Evolutionary conservation across 768 basidiomycete genomes (phyloP).

Genomic region (Boletus rubropictus): DNA sequence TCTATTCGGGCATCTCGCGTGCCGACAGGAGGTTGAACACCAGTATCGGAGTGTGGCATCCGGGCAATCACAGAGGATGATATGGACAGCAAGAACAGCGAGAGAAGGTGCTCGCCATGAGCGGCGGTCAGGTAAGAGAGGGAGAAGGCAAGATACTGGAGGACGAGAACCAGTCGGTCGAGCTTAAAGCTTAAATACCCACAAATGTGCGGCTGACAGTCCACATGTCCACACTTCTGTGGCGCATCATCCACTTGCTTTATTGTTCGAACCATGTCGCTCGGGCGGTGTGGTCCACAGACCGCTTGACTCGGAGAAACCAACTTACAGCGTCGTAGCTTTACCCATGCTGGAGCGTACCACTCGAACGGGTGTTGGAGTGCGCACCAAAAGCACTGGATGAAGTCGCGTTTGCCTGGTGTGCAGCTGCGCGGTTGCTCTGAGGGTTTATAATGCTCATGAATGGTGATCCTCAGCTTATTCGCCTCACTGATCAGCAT

Average conservation of each 20-base stretch:
- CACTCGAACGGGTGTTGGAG: no score
- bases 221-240: background rate
- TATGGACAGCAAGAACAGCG: background rate
- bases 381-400: no score
- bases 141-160: background rate
- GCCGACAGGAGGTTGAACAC: background rate
- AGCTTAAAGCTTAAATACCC: constrained; percentile 9
- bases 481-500: no score
- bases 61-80: background rate
- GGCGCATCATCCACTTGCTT: background rate
- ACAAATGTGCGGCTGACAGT: constrained; percentile 8
- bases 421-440: no score
- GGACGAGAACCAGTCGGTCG: background rate
- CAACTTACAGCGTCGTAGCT: no score
- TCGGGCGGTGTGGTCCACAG: no score
- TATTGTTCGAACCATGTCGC: no score
- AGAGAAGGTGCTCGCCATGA: background rate
- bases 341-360: no score
- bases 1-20: background rate
- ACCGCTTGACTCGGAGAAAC: no score
- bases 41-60: background rate
- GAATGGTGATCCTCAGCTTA: no score
- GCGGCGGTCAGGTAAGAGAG: background rate
- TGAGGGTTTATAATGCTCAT: no score
- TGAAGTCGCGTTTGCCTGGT: no score